Evolutionary conservation across 2,329 filamentous ascomycete species (phyloP).

Genomic region (Colletotrichum navitas): DNA sequence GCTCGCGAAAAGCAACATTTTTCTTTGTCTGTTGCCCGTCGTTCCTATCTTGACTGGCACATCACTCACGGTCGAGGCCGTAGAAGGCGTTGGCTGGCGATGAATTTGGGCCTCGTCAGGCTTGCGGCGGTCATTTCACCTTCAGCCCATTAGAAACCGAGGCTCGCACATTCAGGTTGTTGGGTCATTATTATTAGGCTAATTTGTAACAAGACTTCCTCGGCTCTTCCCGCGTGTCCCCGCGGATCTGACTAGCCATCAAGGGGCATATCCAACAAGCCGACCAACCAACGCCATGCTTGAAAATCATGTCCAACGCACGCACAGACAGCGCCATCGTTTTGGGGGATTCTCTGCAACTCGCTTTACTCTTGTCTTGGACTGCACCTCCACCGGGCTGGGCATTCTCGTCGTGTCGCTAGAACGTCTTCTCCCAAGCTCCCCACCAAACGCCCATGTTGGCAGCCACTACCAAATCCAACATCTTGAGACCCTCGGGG

Average conservation of each 20-base stretch:
- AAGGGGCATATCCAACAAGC: background rate
- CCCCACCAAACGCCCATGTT: constrained; percentile 97
- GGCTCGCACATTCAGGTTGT: background rate
- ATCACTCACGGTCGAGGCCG: background rate
- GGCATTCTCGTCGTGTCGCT: background rate
- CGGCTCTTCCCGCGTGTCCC: background rate
- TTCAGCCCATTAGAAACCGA: background rate
- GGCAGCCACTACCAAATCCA: constrained; percentile 90
- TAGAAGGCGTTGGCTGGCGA: background rate
- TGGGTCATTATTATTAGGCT: background rate
- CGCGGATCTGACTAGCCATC: background rate
- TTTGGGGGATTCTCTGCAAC: too few species aligned
- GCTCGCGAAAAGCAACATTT: constrained; percentile 41
- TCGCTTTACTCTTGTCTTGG: background rate
- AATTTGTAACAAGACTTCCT: background rate
- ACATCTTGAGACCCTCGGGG: constrained; percentile 93
- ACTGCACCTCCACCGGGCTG: background rate
- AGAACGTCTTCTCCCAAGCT: constrained; percentile 75
- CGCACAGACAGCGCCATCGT: background rate
- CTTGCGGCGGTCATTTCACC: background rate
- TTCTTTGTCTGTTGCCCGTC: constrained; percentile 33
- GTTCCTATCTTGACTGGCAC: background rate
- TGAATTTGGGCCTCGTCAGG: background rate
- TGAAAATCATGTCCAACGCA: background rate
- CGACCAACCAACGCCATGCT: constrained; percentile 6